These are phyloP conservation scores for Mycena albidolilacea DNA, from an alignment of 768 basidiomycete genomes.

Conservation along the genomic window DNA sequence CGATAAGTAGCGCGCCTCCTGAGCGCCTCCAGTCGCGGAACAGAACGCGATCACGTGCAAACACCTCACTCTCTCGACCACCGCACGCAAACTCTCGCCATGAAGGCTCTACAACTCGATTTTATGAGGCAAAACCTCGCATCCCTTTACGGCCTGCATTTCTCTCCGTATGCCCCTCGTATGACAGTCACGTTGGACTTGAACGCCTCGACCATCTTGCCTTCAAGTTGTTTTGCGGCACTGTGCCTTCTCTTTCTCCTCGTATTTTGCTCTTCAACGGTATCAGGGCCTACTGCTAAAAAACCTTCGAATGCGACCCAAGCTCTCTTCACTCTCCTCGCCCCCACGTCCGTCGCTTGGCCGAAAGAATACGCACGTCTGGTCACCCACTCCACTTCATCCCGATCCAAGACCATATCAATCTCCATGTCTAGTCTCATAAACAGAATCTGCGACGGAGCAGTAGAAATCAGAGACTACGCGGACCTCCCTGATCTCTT, in stretches of 20 bases:
- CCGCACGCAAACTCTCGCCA: too few relatives aligned
- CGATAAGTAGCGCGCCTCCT: neutral
- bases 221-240: neutral
- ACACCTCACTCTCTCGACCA: neutral
- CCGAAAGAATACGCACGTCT: constrained; percentile 53
- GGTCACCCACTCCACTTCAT: constrained; percentile 41
- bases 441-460: constrained; percentile 52
- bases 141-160: neutral
- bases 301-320: constrained; percentile 46
- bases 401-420: constrained; percentile 43
- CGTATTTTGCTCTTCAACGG: constrained; percentile 13
- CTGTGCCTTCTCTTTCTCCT: constrained; percentile 8
- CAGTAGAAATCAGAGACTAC: constrained; percentile 62
- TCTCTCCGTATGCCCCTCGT: constrained; percentile 4
- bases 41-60: constrained; percentile 15
- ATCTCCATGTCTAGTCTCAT: constrained; percentile 56
- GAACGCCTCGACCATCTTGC: neutral
- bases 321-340: constrained; percentile 58
- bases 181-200: too few relatives aligned
- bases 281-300: neutral
- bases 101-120: neutral
- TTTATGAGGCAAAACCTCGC: neutral
- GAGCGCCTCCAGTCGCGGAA: neutral
- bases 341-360: constrained; percentile 63
- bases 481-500: constrained; percentile 57